Percentiles rank a stretch among this genome's conserved stretches.
These are phyloP conservation scores for Stephanodiscus minutulus DNA, from an alignment of 108 stramenopile species.

Conservation along the genomic window DNA sequence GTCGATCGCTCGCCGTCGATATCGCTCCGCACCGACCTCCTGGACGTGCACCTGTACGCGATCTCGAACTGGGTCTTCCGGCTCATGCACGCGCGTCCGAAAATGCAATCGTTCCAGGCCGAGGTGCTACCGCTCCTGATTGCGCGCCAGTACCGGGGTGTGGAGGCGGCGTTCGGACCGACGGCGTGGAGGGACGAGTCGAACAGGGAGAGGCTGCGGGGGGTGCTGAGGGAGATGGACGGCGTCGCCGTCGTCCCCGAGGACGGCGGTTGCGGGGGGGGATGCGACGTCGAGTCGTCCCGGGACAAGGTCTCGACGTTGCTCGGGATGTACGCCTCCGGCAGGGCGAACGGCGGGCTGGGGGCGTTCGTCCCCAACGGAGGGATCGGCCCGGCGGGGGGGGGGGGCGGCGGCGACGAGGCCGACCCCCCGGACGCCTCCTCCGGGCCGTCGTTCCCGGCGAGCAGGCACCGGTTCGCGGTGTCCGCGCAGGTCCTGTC, in stretches of 20 bases:
- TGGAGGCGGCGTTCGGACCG: slow-evolving; percentile 68
- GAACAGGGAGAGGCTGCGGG: slow-evolving; percentile 21
- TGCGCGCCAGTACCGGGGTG: slow-evolving; percentile 72
- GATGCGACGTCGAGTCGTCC: too few relatives aligned
- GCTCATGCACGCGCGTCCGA: slow-evolving; percentile 53
- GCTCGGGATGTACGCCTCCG: slow-evolving; percentile 28
- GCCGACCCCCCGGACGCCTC: slow-evolving; percentile 5
- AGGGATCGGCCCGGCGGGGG: not conserved
- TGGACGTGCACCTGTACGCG: slow-evolving; percentile 82
- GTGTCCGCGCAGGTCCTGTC: slow-evolving; percentile 68
- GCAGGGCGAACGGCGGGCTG: slow-evolving; percentile 17
- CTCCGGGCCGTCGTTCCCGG: slow-evolving; percentile 27
- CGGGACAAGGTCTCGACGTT: slow-evolving; percentile 25
- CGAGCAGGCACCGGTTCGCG: slow-evolving; percentile 42
- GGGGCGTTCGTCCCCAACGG: slow-evolving; percentile 25
- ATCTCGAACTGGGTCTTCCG: slow-evolving; percentile 80
- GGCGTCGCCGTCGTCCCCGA: not conserved
- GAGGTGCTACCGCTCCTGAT: slow-evolving; percentile 79
- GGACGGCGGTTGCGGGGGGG: slow-evolving; percentile 1
- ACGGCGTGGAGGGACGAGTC: not conserved
- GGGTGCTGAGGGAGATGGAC: slow-evolving; percentile 26
- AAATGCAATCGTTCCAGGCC: slow-evolving; percentile 53
- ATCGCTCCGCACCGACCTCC: slow-evolving; percentile 49
- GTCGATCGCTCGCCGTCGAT: slow-evolving; percentile 35
- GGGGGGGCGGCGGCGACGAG: not conserved